These are phyloP conservation scores for Backusella australiensis DNA, from an alignment of 192 early-diverging fungal species.

Conservation along the genomic window DNA sequence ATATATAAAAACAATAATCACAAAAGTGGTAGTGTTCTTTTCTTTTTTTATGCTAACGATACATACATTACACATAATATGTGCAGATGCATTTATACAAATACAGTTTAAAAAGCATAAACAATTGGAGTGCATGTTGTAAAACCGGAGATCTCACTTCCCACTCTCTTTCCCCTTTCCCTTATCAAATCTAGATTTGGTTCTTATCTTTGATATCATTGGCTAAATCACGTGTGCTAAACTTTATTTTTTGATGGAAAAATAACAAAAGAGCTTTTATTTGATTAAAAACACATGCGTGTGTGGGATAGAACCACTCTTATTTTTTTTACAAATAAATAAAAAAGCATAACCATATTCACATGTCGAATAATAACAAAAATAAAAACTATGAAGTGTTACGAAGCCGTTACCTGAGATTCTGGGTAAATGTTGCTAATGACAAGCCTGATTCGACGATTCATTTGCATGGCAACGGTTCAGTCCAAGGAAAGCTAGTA, in stretches of 20 bases:
- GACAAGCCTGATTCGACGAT: constrained; percentile 25
- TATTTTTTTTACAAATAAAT: not conserved
- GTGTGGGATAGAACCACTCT: not conserved
- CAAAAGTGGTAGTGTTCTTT: not conserved
- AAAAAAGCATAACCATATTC: not conserved
- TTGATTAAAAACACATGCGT: not conserved
- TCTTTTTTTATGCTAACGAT: not conserved
- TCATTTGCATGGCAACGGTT: constrained; percentile 37
- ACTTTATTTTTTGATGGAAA: not conserved
- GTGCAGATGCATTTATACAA: not conserved
- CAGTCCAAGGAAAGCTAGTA: constrained; percentile 39
- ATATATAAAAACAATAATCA: not conserved
- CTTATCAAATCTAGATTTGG: not conserved
- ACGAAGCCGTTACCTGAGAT: constrained; percentile 41
- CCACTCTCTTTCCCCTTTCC: not conserved
- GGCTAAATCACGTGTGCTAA: not conserved
- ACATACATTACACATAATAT: not conserved
- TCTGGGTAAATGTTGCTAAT: constrained; percentile 46
- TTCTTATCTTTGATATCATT: not conserved
- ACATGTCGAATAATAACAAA: not conserved
- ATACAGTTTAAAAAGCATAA: not conserved
- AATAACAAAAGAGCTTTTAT: not conserved
- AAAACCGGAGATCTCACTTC: not conserved
- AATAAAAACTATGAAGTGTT: constrained; percentile 20
- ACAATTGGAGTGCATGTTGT: not conserved